Percentiles rank a stretch among this genome's conserved stretches.
Conservation (phyloP, 2,329 filamentous ascomycete species). For the Cladosporium phlei region DNA sequence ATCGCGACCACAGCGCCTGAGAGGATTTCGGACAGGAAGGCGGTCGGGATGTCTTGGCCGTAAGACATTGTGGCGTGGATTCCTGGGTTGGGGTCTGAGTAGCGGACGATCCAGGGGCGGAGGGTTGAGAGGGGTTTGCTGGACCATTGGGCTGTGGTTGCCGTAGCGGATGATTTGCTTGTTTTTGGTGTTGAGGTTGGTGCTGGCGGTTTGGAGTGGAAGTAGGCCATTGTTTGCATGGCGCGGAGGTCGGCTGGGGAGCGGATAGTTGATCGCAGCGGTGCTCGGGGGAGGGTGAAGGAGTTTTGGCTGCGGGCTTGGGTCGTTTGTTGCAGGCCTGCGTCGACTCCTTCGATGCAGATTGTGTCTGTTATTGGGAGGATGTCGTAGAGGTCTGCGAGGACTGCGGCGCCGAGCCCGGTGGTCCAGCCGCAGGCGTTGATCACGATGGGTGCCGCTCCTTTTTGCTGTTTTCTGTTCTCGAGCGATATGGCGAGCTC, state of each 20-base stretch:
- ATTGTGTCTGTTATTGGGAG: slow-evolving; percentile 59
- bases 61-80: slow-evolving; percentile 65
- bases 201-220: slow-evolving; percentile 46
- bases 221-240: slow-evolving; percentile 79
- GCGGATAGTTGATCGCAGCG: slow-evolving; percentile 51
- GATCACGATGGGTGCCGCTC: slow-evolving; percentile 54
- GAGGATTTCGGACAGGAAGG: slow-evolving; percentile 59
- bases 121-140: slow-evolving; percentile 52
- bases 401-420: slow-evolving; percentile 62
- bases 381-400: slow-evolving; percentile 53
- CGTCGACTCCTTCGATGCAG: slow-evolving; percentile 64
- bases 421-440: slow-evolving; percentile 73
- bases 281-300: slow-evolving; percentile 55
- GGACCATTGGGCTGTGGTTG: slow-evolving; percentile 42
- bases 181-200: neutral
- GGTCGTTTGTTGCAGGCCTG: slow-evolving; percentile 36
- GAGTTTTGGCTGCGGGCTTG: slow-evolving; percentile 5
- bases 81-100: slow-evolving; percentile 47
- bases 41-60: slow-evolving; percentile 56
- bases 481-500: slow-evolving; percentile 48
- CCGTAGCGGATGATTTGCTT: neutral
- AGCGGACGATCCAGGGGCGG: slow-evolving; percentile 60
- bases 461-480: slow-evolving; percentile 1
- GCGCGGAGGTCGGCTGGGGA: slow-evolving; percentile 62
- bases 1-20: slow-evolving; percentile 67